A percentile compares a stretch with the other conserved stretches of the same genome.
Conservation (phyloP, 2,329 filamentous ascomycete species). For the Biscogniauxia marginata region DNA sequence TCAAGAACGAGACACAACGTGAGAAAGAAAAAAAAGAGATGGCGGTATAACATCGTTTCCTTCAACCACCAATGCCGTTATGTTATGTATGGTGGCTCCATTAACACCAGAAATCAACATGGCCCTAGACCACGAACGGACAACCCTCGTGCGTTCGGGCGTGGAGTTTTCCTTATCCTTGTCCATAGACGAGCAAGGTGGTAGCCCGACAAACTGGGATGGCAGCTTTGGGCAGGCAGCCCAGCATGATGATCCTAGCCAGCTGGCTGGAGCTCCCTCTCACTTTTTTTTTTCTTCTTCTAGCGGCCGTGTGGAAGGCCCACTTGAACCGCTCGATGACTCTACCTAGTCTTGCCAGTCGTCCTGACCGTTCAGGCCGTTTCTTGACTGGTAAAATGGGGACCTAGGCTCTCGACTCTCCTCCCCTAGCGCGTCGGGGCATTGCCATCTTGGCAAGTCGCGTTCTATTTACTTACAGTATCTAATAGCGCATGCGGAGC, state of each 20-base stretch:
- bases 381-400: background rate
- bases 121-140: constrained; percentile 6
- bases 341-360: background rate
- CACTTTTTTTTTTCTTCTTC: background rate
- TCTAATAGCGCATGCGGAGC: background rate
- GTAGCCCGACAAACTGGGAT: constrained; percentile 1
- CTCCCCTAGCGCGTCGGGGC: background rate
- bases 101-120: constrained; percentile 4
- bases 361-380: background rate
- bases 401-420: background rate
- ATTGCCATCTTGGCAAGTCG: background rate
- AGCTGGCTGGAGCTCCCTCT: background rate
- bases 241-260: background rate
- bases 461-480: background rate
- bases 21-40: background rate
- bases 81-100: constrained; percentile 4
- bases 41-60: background rate
- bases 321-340: background rate
- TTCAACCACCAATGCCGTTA: background rate
- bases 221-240: background rate
- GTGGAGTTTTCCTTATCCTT: background rate
- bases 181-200: background rate
- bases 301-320: background rate
- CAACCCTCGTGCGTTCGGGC: background rate
- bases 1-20: background rate